A percentile compares a stretch with the other conserved stretches of the same genome.
phyloP scores from a whole-genome alignment of 768 basidiomycete species.

The Boletellus emodensis region DNA sequence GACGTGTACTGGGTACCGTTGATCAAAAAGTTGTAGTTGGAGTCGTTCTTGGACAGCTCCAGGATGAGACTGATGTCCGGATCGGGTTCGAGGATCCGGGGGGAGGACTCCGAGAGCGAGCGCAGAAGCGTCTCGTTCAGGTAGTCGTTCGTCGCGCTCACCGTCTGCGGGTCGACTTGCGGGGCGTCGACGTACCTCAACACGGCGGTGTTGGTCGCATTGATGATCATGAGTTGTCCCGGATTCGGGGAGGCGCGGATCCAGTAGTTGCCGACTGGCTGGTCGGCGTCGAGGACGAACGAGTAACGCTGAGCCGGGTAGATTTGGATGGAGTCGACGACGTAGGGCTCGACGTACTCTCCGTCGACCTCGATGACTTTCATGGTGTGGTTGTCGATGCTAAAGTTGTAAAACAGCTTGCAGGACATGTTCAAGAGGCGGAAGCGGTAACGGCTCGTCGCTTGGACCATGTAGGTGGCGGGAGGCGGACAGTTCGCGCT shows the following conservation, averaged over 20 bases:
- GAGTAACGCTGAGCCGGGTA: conserved; percentile 44
- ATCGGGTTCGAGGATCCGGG: conserved; percentile 6
- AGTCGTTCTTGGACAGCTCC: conserved; percentile 3
- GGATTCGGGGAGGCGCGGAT: conserved; percentile 6
- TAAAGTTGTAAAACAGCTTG: conserved; percentile 28
- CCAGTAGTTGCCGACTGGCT: conserved; percentile 41
- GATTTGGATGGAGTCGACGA: conserved; percentile 37
- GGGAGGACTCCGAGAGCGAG: conserved; percentile 10
- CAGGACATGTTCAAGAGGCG: conserved; percentile 37
- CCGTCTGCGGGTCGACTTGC: conserved; percentile 7
- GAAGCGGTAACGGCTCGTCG: conserved; percentile 37
- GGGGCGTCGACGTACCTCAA: conserved; percentile 18
- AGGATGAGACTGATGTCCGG: conserved; percentile 23
- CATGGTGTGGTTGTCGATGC: too few species aligned
- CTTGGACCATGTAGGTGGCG: conserved; percentile 31
- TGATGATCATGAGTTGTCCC: conserved; percentile 24
- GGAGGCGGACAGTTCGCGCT: conserved; percentile 19
- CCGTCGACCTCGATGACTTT: too few species aligned
- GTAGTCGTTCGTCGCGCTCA: conserved; percentile 1
- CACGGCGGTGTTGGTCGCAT: conserved; percentile 10
- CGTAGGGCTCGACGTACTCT: too few species aligned
- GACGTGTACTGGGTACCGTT: conserved; percentile 11
- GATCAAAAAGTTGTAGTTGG: conserved; percentile 11
- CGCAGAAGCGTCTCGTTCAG: conserved; percentile 17
- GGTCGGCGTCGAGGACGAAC: conserved; percentile 39